A percentile compares a stretch with the other conserved stretches of the same genome.
These are phyloP conservation scores for Phaeotremella skinneri DNA, from an alignment of 768 basidiomycete genomes.

Conservation along the genomic window DNA sequence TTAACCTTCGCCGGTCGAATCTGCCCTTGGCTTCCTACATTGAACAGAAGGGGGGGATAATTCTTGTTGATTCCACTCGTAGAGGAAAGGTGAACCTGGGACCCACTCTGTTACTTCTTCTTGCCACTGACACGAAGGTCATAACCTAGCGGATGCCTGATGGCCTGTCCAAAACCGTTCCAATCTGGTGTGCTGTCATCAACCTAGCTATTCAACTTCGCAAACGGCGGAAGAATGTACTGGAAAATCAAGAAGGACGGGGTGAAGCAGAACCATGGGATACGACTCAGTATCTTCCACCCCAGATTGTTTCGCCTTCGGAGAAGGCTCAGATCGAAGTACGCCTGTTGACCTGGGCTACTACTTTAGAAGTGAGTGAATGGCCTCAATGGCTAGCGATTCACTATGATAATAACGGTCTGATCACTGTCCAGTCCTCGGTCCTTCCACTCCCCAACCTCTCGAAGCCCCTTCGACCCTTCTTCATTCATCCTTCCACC, in stretches of 20 bases:
- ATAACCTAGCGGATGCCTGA: constrained; percentile 70
- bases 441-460: constrained; percentile 68
- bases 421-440: constrained; percentile 59
- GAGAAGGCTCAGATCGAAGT: constrained; percentile 77
- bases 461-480: constrained; percentile 67
- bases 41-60: constrained; percentile 59
- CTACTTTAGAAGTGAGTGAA: constrained; percentile 62
- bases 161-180: constrained; percentile 86
- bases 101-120: not conserved
- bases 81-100: constrained; percentile 64
- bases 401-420: not conserved
- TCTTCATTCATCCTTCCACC: constrained; percentile 82
- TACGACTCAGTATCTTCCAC: constrained; percentile 65
- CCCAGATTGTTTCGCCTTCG: constrained; percentile 57
- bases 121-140: not conserved
- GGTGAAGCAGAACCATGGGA: constrained; percentile 59
- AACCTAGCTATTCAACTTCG: constrained; percentile 59
- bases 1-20: constrained; percentile 80
- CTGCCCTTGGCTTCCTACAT: constrained; percentile 69
- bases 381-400: not conserved
- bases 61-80: constrained; percentile 89
- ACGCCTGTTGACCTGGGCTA: constrained; percentile 67
- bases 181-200: constrained; percentile 85
- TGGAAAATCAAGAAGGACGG: too few relatives aligned
- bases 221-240: too few relatives aligned